Percentiles rank a stretch among this genome's conserved stretches.
phyloP scores from a whole-genome alignment of 345 rosid genomes.

The Eucalyptus decipiens region DNA sequence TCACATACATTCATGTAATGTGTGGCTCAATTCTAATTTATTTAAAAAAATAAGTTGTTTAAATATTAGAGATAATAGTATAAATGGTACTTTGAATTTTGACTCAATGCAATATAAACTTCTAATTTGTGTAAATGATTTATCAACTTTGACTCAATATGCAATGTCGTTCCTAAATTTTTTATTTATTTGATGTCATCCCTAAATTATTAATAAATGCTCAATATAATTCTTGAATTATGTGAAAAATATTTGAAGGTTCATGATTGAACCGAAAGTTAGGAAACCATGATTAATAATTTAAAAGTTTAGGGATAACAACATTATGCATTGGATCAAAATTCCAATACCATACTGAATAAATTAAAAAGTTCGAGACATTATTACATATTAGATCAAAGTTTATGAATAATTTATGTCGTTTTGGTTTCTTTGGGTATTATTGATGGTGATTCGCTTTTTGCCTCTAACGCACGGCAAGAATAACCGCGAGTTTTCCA shows the following conservation, averaged over 20 bases:
- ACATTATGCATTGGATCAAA: accelerated
- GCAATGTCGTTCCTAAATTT: accelerated
- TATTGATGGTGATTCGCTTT: not conserved
- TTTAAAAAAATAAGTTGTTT: not conserved
- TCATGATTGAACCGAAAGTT: not conserved
- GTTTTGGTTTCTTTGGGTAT: accelerated
- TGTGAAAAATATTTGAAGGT: not conserved
- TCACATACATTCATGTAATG: not conserved
- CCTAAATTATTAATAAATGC: accelerated
- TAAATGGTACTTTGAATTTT: not conserved
- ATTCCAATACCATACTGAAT: accelerated
- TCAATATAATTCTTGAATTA: accelerated
- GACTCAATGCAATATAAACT: accelerated
- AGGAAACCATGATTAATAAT: accelerated
- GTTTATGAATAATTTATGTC: accelerated
- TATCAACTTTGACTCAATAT: accelerated
- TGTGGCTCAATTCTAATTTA: not conserved
- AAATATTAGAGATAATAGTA: not conserved
- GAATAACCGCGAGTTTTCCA: not conserved
- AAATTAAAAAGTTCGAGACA: accelerated
- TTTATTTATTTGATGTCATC: accelerated
- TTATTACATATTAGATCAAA: accelerated
- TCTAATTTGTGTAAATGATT: not conserved
- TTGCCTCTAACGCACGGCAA: not conserved
- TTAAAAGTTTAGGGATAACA: not conserved